phyloP scores from a whole-genome alignment of 352 stramenopile species.

The Phytophthora hybrid region DNA sequence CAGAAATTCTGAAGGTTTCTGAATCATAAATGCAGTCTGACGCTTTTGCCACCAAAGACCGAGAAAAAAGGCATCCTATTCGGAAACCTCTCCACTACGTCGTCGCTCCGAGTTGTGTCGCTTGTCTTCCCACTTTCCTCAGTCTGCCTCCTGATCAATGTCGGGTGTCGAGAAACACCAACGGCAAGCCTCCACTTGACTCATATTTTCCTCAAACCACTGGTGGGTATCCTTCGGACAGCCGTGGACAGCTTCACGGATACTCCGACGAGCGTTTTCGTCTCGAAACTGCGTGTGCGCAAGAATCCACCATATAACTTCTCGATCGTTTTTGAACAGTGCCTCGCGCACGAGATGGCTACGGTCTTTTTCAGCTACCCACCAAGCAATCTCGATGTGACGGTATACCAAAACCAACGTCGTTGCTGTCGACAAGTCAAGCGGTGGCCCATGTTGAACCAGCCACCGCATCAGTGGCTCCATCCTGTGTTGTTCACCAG shows the following conservation, averaged over 20 bases:
- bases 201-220: not conserved
- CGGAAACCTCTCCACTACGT: no score
- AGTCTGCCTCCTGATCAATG: not conserved
- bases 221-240: no score
- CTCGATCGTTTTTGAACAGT: not conserved
- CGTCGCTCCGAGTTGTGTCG: no score
- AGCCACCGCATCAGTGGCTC: not conserved
- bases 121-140: no score
- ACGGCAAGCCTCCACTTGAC: not conserved
- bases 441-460: not conserved
- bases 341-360: not conserved
- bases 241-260: no score
- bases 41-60: no score
- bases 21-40: no score
- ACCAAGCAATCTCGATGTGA: not conserved
- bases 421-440: not conserved
- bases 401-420: not conserved
- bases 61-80: no score
- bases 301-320: not conserved
- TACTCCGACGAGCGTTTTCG: no score
- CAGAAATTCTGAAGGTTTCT: no score
- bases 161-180: not conserved
- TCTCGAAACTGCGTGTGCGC: no score
- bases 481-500: not conserved
- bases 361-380: not conserved